Conservation (phyloP, 305 asterid species). For the Plantago lanceolata region DNA sequence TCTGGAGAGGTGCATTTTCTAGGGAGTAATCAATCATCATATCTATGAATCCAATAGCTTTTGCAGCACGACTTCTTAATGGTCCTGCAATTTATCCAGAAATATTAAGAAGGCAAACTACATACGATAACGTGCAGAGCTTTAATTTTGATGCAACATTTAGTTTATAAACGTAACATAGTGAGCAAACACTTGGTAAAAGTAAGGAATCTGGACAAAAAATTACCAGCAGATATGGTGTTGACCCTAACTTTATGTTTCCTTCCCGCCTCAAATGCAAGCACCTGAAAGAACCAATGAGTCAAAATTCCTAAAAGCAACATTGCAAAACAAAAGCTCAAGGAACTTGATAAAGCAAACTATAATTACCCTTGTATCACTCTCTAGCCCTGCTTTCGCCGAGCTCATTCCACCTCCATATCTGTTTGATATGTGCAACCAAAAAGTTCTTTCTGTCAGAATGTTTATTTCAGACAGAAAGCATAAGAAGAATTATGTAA, state of each 20-base stretch:
- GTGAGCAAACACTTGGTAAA: not conserved
- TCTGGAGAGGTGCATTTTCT: conserved; percentile 74
- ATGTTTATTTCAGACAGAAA: conserved; percentile 18
- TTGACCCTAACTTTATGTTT: conserved; percentile 76
- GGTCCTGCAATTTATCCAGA: conserved; percentile 47
- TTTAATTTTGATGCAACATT: too few species aligned
- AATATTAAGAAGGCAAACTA: not conserved
- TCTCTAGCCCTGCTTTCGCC: conserved; percentile 82
- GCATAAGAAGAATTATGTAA: conserved; percentile 12
- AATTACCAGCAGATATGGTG: conserved; percentile 82
- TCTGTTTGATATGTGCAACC: conserved; percentile 30
- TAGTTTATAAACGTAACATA: too few species aligned
- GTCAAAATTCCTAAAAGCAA: not conserved
- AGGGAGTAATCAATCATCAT: conserved; percentile 84
- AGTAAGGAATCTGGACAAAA: conserved; percentile 10
- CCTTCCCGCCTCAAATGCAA: conserved; percentile 91
- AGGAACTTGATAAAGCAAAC: conserved; percentile 9
- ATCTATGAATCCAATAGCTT: conserved; percentile 83
- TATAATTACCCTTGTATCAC: conserved; percentile 66
- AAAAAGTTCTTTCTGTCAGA: conserved; percentile 11
- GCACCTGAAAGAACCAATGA: conserved; percentile 45
- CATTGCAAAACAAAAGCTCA: not conserved
- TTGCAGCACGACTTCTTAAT: conserved; percentile 83
- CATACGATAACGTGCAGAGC: not conserved
- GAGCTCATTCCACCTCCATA: conserved; percentile 97